These are phyloP conservation scores for Astrephomene gubernaculifera DNA, from an alignment of 139 green algal genomes.

Conservation along the genomic window DNA sequence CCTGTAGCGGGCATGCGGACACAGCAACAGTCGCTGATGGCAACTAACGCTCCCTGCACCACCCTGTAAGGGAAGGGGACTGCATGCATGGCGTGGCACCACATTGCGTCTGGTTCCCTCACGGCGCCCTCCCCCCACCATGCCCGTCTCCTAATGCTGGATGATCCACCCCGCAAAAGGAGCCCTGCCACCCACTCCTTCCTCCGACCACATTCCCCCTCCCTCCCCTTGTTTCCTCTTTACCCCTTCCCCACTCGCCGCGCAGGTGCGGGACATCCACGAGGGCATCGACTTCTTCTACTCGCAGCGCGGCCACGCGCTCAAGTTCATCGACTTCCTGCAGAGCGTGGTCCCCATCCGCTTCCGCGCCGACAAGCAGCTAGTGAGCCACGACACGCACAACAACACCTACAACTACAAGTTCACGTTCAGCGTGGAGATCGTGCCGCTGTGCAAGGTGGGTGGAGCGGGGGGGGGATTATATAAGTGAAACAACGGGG, in stretches of 20 bases:
- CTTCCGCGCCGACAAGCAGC: slow-evolving; percentile 94
- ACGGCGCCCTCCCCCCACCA: too few species aligned
- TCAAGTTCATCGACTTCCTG: slow-evolving; percentile 98
- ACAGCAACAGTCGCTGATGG: background rate
- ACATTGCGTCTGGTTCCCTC: too few species aligned
- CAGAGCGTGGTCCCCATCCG: slow-evolving; percentile 75
- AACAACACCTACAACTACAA: slow-evolving; percentile 98
- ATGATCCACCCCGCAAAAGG: too few species aligned
- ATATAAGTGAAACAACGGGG: too few species aligned
- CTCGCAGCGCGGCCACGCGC: slow-evolving; percentile 80
- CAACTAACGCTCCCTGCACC: background rate
- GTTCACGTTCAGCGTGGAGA: slow-evolving; percentile 98
- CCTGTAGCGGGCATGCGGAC: background rate
- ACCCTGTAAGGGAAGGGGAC: too few species aligned
- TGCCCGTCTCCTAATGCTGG: background rate
- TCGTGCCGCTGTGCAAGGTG: slow-evolving; percentile 92
- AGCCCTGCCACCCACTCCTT: background rate
- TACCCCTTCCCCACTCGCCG: background rate
- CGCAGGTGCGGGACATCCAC: slow-evolving; percentile 85
- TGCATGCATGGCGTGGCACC: too few species aligned
- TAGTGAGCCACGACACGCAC: slow-evolving; percentile 96
- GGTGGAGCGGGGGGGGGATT: too few species aligned
- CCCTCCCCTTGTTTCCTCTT: background rate
- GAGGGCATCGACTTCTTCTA: slow-evolving; percentile 98
- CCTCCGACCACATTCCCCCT: background rate